These are phyloP conservation scores for Podochytrium sp. DNA, from an alignment of 192 early-diverging fungal genomes.

Conservation along the genomic window DNA sequence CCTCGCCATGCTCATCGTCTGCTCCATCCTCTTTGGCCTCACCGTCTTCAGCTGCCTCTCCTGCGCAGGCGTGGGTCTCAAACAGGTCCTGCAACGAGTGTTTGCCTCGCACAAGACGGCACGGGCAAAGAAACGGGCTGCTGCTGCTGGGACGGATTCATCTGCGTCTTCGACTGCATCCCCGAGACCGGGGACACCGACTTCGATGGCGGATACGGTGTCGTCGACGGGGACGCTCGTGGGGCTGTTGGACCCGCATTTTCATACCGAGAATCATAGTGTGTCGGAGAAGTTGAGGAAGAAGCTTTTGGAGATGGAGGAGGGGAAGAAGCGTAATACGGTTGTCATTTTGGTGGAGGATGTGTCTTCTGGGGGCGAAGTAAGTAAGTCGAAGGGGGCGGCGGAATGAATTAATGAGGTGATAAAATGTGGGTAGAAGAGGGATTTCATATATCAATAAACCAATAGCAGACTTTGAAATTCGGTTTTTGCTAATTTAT, in stretches of 20 bases:
- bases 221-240: no score
- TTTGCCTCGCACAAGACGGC: background rate
- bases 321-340: background rate
- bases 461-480: no score
- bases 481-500: no score
- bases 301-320: slow-evolving; percentile 1
- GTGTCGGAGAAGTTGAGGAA: slow-evolving; percentile 1
- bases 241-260: no score
- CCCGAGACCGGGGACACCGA: no score
- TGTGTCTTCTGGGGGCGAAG: background rate
- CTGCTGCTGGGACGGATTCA: background rate
- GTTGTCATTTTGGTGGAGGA: background rate
- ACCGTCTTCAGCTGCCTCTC: background rate
- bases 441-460: no score
- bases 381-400: background rate
- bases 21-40: background rate
- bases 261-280: no score
- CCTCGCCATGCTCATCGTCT: background rate
- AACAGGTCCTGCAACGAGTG: background rate
- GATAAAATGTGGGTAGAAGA: background rate
- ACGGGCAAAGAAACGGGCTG: background rate
- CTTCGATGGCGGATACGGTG: no score
- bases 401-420: background rate
- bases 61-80: background rate
- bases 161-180: no score